A percentile compares a stretch with the other conserved stretches of the same genome.
These are phyloP conservation scores for Erigeron philadelphicus DNA, from an alignment of 140 eudicot species.

Conservation along the genomic window DNA sequence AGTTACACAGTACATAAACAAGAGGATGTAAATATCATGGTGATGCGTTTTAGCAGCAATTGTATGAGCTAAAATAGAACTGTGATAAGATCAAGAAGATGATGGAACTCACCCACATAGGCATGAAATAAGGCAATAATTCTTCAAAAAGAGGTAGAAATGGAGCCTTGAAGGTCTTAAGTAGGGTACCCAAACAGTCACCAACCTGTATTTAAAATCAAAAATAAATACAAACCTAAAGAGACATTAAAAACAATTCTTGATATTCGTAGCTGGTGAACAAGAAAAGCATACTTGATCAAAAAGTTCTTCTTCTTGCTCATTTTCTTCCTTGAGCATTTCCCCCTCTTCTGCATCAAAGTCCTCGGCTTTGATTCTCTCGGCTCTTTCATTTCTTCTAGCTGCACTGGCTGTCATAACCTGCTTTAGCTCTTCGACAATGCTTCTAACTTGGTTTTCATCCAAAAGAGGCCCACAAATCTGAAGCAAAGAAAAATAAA, in stretches of 20 bases:
- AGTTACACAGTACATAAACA: constrained; percentile 5
- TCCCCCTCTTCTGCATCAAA: constrained; percentile 70
- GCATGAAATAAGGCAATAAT: constrained; percentile 46
- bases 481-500: constrained; percentile 26
- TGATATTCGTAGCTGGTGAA: constrained; percentile 1
- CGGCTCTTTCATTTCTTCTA: constrained; percentile 53
- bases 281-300: constrained; percentile 41
- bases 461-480: constrained; percentile 55
- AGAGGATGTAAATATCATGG: not conserved
- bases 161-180: constrained; percentile 50
- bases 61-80: not conserved
- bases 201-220: constrained; percentile 44
- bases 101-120: constrained; percentile 58
- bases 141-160: constrained; percentile 63
- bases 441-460: constrained; percentile 53
- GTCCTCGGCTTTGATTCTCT: constrained; percentile 61
- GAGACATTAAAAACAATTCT: not conserved
- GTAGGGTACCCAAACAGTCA: constrained; percentile 56
- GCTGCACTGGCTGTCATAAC: constrained; percentile 55
- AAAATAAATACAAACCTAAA: constrained; percentile 1
- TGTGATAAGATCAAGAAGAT: not conserved
- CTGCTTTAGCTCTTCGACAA: constrained; percentile 58
- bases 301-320: constrained; percentile 60
- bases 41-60: constrained; percentile 13
- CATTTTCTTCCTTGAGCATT: constrained; percentile 65